Percentiles rank a stretch among this genome's conserved stretches.
phyloP scores from a whole-genome alignment of 169 alveolate species.

The Babesia caballi region DNA sequence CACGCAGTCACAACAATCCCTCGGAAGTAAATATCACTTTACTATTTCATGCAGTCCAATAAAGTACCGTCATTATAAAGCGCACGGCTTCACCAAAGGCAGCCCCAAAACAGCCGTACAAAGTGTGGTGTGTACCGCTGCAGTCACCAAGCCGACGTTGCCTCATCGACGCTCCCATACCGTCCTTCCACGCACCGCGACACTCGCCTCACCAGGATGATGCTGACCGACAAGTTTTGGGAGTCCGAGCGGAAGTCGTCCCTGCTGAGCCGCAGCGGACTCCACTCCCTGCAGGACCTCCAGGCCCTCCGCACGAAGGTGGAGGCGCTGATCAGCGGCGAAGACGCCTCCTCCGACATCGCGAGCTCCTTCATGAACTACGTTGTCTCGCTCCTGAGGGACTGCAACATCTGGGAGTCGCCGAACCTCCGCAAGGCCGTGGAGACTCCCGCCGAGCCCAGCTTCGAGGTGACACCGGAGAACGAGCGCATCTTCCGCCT shows the following conservation, averaged over 20 bases:
- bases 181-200: background rate
- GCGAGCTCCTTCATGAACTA: background rate
- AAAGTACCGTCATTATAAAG: too few relatives aligned
- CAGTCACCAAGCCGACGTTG: too few relatives aligned
- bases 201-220: background rate
- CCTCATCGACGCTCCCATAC: too few relatives aligned
- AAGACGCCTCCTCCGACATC: background rate
- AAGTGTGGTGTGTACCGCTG: too few relatives aligned
- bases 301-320: slow-evolving; percentile 34
- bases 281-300: slow-evolving; percentile 21
- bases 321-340: slow-evolving; percentile 13
- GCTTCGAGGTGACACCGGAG: slow-evolving; percentile 57
- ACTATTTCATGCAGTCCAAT: too few relatives aligned
- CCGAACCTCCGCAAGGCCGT: background rate
- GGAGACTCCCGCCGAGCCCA: background rate
- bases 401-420: slow-evolving; percentile 13
- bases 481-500: slow-evolving; percentile 65
- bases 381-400: background rate
- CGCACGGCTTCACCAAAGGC: too few relatives aligned
- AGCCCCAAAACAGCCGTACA: too few relatives aligned
- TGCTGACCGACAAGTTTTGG: slow-evolving; percentile 42
- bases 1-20: too few relatives aligned
- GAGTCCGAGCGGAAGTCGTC: slow-evolving; percentile 50
- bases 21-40: too few relatives aligned
- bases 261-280: slow-evolving; percentile 54